A percentile compares a stretch with the other conserved stretches of the same genome.
phyloP scores from a whole-genome alignment of 805 yeast genomes.

The Candida nanaspora region DNA sequence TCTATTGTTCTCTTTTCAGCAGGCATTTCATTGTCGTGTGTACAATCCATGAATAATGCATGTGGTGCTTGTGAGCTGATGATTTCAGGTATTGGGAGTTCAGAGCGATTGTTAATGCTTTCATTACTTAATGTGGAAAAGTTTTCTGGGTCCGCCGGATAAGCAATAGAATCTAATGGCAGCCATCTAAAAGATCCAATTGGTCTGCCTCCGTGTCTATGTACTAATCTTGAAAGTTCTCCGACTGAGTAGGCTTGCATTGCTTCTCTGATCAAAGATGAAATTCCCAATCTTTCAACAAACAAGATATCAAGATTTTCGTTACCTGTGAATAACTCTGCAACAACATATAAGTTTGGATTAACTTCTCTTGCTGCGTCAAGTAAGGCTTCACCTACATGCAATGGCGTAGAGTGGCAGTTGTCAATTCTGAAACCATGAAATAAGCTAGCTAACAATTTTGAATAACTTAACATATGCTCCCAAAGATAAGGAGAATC shows the following conservation, averaged over 20 bases:
- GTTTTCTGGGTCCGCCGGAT: constrained; percentile 45
- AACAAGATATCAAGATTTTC: constrained; percentile 85
- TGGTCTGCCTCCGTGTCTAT: constrained; percentile 91
- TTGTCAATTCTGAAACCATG: constrained; percentile 91
- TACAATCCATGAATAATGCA: constrained; percentile 95
- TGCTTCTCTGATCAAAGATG: constrained; percentile 88
- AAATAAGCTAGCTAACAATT: constrained; percentile 63
- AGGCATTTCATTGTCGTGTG: constrained; percentile 93
- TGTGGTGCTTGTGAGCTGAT: constrained; percentile 74
- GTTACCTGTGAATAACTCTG: constrained; percentile 90
- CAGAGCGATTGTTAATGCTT: constrained; percentile 39
- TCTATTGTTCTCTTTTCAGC: constrained; percentile 85
- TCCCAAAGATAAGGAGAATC: constrained; percentile 91
- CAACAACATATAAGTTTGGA: constrained; percentile 86
- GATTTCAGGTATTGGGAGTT: constrained; percentile 59
- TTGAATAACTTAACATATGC: constrained; percentile 74
- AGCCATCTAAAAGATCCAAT: constrained; percentile 84
- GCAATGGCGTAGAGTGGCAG: constrained; percentile 93
- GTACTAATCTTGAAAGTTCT: constrained; percentile 80
- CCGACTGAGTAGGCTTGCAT: constrained; percentile 92
- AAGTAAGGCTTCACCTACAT: constrained; percentile 82
- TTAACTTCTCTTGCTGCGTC: constrained; percentile 83
- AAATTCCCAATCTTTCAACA: constrained; percentile 85
- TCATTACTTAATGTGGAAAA: constrained; percentile 14
- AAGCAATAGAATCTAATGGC: constrained; percentile 68